phyloP scores from a whole-genome alignment of 2,329 filamentous ascomycete genomes.

The Ilyonectria sp. region DNA sequence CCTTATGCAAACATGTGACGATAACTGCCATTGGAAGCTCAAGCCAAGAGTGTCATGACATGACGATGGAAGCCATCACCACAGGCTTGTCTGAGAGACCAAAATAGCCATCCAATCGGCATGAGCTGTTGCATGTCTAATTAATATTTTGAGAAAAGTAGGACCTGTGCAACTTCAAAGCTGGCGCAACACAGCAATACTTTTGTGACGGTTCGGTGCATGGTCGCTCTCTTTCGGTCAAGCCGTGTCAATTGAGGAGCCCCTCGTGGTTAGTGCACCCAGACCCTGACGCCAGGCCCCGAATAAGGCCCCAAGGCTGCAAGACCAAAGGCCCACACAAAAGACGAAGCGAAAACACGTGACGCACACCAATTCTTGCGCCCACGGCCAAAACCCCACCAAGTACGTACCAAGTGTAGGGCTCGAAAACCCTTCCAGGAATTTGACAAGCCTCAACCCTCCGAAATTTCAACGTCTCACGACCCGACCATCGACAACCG shows the following conservation, averaged over 20 bases:
- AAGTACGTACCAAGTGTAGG: slow-evolving; percentile 56
- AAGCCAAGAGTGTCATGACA: background rate
- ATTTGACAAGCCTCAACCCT: slow-evolving; percentile 58
- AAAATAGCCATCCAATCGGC: background rate
- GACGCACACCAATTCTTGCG: slow-evolving; percentile 42
- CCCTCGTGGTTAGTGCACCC: background rate
- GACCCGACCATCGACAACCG: slow-evolving; percentile 60
- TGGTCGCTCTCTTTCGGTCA: background rate
- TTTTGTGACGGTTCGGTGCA: background rate
- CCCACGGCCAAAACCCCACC: slow-evolving; percentile 47
- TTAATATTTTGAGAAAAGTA: too few relatives aligned
- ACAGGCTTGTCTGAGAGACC: background rate
- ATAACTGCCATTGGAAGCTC: too few relatives aligned
- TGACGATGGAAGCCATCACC: too few relatives aligned
- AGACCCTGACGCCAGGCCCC: background rate
- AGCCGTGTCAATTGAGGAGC: background rate
- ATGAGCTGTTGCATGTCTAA: too few relatives aligned
- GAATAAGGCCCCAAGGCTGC: slow-evolving; percentile 15
- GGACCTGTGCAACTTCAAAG: too few relatives aligned
- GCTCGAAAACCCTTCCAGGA: slow-evolving; percentile 60
- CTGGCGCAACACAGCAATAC: too few relatives aligned
- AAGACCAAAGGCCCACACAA: background rate
- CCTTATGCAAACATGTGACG: slow-evolving; percentile 2
- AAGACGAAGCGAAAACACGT: slow-evolving; percentile 36
- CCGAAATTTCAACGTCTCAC: slow-evolving; percentile 57